A percentile compares a stretch with the other conserved stretches of the same genome.
phyloP scores from a whole-genome alignment of 148 eudicot species.

The Suaeda aralocaspica region DNA sequence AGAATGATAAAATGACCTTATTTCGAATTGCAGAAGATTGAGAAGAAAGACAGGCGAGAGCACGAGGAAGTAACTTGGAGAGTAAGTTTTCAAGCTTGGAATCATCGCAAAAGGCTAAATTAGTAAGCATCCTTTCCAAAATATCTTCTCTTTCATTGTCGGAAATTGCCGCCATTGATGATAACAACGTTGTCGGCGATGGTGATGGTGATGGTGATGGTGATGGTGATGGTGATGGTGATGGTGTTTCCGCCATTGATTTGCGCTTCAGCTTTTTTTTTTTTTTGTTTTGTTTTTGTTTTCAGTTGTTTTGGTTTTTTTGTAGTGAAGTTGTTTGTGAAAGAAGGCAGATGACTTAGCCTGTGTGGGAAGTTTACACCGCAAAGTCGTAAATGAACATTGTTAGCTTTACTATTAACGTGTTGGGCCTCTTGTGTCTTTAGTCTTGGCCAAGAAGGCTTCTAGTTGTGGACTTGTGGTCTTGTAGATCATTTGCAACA shows the following conservation, averaged over 20 bases:
- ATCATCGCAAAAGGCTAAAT: conserved; percentile 84
- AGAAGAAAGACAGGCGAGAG: conserved; percentile 66
- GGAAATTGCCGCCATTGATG: conserved; percentile 34
- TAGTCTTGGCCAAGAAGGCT: no score
- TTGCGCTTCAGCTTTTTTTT: conserved; percentile 7
- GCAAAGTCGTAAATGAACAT: no score
- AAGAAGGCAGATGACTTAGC: background rate
- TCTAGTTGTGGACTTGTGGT: no score
- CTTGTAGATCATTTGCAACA: no score
- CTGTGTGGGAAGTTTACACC: no score
- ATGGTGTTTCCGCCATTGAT: conserved; percentile 36
- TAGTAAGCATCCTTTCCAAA: conserved; percentile 79
- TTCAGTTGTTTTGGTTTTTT: background rate
- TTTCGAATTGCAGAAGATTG: conserved; percentile 55
- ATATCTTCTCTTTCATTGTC: conserved; percentile 66
- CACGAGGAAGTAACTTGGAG: conserved; percentile 71
- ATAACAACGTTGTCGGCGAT: conserved; percentile 7
- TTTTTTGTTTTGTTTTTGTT: background rate
- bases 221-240: conserved; percentile 16
- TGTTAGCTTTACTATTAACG: no score
- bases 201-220: no score
- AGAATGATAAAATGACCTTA: conserved; percentile 33
- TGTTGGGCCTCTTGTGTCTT: background rate
- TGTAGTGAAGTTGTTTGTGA: background rate
- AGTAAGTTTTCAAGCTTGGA: conserved; percentile 73